Evolutionary conservation across 192 early-diverging fungal genomes (phyloP), one percentile per base, ranked within the genome.

Genomic region (Rhizoclosmatium sp.): DNA sequence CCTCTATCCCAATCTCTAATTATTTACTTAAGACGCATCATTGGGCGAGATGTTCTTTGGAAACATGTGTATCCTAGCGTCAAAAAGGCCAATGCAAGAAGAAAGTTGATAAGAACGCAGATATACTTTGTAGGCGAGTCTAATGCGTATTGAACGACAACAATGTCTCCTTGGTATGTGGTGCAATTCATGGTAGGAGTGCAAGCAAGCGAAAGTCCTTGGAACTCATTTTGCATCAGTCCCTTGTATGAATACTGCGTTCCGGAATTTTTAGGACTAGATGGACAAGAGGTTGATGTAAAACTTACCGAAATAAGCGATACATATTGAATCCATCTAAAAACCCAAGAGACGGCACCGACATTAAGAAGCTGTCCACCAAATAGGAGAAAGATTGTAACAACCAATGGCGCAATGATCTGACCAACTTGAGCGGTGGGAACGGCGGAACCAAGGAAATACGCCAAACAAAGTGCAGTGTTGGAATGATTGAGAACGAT

Each of bases 151-250:
- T 70, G 58, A 9, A 66, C 60, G 2, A 65, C 65, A 21, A 84
- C 59, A 60, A 79, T 70, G 31, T 58, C 66, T 9, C 75, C 76
- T 16, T 61, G 56, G 69, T 78, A 65, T 1, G 75, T 69, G 14
- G 31, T 62, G 62, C 83, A 84, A 21, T 59, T 16, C 61, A 68
- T 70, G n/a, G 12, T 10, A 2, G 23, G 31, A 23, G 71, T 31
- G 66, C 87, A 88, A 9, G 71, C 41, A 56, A 88, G 78, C 2
- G 39, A 16, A 0, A 85, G 74, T 12, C 80, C 84, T 39, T 78
- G 54, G 59, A 88, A 88, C 68, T 88, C 87, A 70, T 88, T 88
- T 71, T 86, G 84, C 47, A 76, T 79, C 47, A 83, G 81, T 3
- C 76, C 87, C 70, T 84, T 85, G 71, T 85, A 82, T 3, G 84